A percentile compares a stretch with the other conserved stretches of the same genome.
phyloP scores from a whole-genome alignment of 2,329 filamentous ascomycete genomes.

The Dactylellina parvicollis region DNA sequence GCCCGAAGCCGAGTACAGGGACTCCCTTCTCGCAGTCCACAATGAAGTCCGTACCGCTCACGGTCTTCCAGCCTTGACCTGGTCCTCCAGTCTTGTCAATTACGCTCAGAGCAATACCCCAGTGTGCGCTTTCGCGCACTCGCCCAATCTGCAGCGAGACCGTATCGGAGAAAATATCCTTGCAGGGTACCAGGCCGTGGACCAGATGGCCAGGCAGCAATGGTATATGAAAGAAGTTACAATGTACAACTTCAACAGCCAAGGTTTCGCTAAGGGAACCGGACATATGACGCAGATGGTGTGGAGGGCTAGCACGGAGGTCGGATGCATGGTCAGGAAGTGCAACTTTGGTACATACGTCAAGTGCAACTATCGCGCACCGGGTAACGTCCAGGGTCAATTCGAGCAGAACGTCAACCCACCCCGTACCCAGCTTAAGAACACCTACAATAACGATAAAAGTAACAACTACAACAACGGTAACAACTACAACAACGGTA shows the following conservation, averaged over 20 bases:
- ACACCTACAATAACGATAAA: not conserved
- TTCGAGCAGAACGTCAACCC: conserved; percentile 14
- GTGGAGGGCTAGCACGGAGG: conserved; percentile 31
- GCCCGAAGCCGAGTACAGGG: conserved; percentile 22
- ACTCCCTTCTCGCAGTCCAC: conserved; percentile 27
- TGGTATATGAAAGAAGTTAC: conserved; percentile 33
- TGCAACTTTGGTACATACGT: conserved; percentile 25
- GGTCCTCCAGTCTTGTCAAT: conserved; percentile 25
- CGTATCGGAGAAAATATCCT: conserved; percentile 31
- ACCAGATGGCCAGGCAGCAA: conserved; percentile 19
- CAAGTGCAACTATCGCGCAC: conserved; percentile 34
- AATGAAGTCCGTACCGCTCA: conserved; percentile 17
- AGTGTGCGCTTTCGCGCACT: conserved; percentile 12
- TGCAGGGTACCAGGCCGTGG: not conserved
- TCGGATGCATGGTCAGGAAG: conserved; percentile 26
- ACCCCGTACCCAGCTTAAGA: not conserved
- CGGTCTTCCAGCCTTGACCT: conserved; percentile 11
- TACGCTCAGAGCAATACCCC: conserved; percentile 33
- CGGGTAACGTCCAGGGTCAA: conserved; percentile 24
- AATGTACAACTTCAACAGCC: conserved; percentile 24
- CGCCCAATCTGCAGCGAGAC: conserved; percentile 3
- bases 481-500: not conserved
- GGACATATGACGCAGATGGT: conserved; percentile 45
- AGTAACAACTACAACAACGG: conserved; percentile 5
- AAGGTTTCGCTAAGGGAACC: conserved; percentile 15